Base-by-base conservation (phyloP, 345 rosid species). In the Citrus mangshanensis region DNA sequence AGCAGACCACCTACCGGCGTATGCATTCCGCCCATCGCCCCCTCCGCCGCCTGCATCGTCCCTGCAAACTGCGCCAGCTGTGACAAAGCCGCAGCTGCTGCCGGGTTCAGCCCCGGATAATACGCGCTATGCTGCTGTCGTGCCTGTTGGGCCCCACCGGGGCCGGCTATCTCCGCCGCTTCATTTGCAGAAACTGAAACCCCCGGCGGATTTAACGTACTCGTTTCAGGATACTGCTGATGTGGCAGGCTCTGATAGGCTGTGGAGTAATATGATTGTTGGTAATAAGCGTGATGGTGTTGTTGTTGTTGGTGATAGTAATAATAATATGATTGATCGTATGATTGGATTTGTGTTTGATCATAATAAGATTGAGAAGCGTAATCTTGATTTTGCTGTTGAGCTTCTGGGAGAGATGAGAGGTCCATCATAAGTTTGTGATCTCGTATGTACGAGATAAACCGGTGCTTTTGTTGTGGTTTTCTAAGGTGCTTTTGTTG, bases 1-100 rank as follows among this genome's bases (percentile, higher is more conserved):
- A 54, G 21, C 51, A 54, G 28, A 56, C 71, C 49, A n/a, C 77
- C 1, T 56, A 79, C 85, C 86, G 67, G 72, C 66, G 60, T 71
- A 65, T 13, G 79, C 69, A 80, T 28, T 32, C 81, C 79, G 9
- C 67, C 74, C 35, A 73, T 35, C 35, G 49, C 68, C 84, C 71
- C 82, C 35, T 73, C 42, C 42, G 42, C 42, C 42, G 42, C 12
- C 12, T 7, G 10, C 12, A 38, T 9, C 12, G 42, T 38, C 42
- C 42, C 42, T 8, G 42, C 42, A 38, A 9, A 38, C 12, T 38
- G 84, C 16, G 80, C 55, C 73, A 82, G 80, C 79, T 70, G 79
- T 24, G 82, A 73, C 37, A 86, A 76, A 38, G 42, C 12, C 42
- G 42, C 42, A 38, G 42, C 42, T 8, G 42, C 42, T 2, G 42